These are phyloP conservation scores for Heterococcus sp. DNA, from an alignment of 108 stramenopile genomes.

Conservation along the genomic window DNA sequence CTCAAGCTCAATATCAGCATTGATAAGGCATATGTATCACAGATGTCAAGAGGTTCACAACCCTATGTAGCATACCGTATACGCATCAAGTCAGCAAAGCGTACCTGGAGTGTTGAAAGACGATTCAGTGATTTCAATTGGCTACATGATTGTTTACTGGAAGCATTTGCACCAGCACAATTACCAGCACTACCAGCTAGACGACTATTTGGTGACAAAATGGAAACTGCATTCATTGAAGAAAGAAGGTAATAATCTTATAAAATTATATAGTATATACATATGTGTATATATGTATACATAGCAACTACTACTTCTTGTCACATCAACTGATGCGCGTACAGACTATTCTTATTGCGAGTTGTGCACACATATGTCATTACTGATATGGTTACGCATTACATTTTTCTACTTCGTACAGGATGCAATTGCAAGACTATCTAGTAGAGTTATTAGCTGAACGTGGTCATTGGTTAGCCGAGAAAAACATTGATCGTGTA, in stretches of 20 bases:
- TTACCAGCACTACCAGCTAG: background rate
- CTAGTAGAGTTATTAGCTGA: conserved; percentile 17
- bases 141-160: background rate
- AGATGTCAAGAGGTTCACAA: background rate
- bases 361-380: background rate
- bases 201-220: background rate
- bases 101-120: background rate
- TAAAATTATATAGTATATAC: background rate
- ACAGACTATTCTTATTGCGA: no score
- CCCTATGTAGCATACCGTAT: background rate
- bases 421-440: conserved; percentile 15
- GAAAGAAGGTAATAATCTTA: background rate
- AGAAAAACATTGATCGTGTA: background rate
- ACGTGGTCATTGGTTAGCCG: conserved; percentile 25
- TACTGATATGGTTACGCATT: background rate
- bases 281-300: background rate
- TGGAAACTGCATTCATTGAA: background rate
- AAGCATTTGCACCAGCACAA: background rate
- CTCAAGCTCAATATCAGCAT: background rate
- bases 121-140: background rate
- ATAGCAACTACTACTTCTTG: background rate
- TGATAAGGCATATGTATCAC: background rate
- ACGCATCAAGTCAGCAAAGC: background rate
- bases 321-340: background rate
- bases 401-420: background rate